phyloP scores from a whole-genome alignment of 1,284 basidiomycete species.

The Trametes versicolor region DNA sequence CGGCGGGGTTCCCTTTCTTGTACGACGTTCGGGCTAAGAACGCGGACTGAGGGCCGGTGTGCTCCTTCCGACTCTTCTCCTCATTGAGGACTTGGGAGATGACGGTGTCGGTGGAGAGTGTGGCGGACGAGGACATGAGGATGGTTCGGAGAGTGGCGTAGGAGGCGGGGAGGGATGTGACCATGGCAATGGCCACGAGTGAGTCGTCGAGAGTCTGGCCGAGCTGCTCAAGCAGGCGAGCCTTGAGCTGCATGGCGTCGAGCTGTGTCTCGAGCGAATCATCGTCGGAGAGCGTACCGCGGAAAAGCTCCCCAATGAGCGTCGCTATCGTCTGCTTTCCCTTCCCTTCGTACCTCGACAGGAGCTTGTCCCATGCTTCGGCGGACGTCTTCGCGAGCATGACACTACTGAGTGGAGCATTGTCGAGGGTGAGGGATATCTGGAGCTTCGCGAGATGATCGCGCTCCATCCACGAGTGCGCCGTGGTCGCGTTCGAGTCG shows the following conservation, averaged over 20 bases:
- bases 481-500: too few species aligned
- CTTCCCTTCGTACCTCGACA: conserved; percentile 31
- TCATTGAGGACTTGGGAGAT: conserved; percentile 13
- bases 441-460: conserved; percentile 16
- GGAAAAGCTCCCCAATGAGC: conserved; percentile 38
- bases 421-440: conserved; percentile 36
- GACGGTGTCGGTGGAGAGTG: conserved; percentile 26
- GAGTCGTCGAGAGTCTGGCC: neutral
- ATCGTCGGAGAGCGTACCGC: conserved; percentile 31
- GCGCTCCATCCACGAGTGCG: neutral
- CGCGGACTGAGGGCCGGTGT: neutral
- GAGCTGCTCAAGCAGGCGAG: conserved; percentile 20
- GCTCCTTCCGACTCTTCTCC: neutral
- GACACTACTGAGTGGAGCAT: conserved; percentile 34
- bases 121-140: conserved; percentile 28
- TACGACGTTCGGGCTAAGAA: neutral
- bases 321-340: conserved; percentile 35
- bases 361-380: conserved; percentile 30
- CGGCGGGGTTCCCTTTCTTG: neutral
- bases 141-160: conserved; percentile 35
- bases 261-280: conserved; percentile 34
- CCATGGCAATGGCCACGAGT: conserved; percentile 32
- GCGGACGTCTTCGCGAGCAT: conserved; percentile 18
- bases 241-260: conserved; percentile 32
- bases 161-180: conserved; percentile 35